phyloP scores from a whole-genome alignment of 495 filamentous ascomycete species.

The Daldinia loculata region DNA sequence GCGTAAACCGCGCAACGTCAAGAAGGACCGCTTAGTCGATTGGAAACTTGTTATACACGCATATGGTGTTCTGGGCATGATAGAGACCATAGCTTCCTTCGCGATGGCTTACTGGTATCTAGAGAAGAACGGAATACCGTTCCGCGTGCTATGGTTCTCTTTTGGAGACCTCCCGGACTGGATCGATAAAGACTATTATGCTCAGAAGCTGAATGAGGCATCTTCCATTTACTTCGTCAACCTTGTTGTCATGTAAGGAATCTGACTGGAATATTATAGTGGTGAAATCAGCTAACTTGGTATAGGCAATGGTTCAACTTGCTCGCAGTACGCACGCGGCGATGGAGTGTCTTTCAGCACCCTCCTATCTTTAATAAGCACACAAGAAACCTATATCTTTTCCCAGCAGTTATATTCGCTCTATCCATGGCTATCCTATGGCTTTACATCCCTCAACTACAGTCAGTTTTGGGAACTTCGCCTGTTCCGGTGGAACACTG shows the following conservation, averaged over 20 bases:
- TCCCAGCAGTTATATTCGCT: constrained; percentile 70
- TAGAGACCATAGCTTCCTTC: constrained; percentile 67
- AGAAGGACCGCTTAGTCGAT: constrained; percentile 70
- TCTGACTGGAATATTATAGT: too few species aligned
- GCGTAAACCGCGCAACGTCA: constrained; percentile 66
- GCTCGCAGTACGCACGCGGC: constrained; percentile 67
- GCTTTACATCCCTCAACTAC: constrained; percentile 68
- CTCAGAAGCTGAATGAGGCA: constrained; percentile 61
- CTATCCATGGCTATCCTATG: constrained; percentile 70
- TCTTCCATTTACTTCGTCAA: constrained; percentile 77
- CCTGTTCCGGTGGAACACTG: constrained; percentile 69
- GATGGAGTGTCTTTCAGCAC: constrained; percentile 72
- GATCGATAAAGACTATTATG: constrained; percentile 59
- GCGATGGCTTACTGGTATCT: constrained; percentile 74
- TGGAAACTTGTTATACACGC: constrained; percentile 69
- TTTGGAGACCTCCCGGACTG: constrained; percentile 61
- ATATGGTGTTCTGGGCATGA: constrained; percentile 69
- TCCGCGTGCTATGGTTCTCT: constrained; percentile 65
- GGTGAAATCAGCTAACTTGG: neutral
- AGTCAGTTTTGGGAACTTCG: constrained; percentile 61
- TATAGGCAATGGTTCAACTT: constrained; percentile 75
- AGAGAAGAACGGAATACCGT: constrained; percentile 65
- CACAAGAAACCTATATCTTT: constrained; percentile 68
- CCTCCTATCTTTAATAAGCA: constrained; percentile 65
- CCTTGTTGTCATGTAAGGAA: constrained; percentile 70